Base-by-base conservation (phyloP, 2,329 filamentous ascomycete genomes). In the Leptodontidium sp. region DNA sequence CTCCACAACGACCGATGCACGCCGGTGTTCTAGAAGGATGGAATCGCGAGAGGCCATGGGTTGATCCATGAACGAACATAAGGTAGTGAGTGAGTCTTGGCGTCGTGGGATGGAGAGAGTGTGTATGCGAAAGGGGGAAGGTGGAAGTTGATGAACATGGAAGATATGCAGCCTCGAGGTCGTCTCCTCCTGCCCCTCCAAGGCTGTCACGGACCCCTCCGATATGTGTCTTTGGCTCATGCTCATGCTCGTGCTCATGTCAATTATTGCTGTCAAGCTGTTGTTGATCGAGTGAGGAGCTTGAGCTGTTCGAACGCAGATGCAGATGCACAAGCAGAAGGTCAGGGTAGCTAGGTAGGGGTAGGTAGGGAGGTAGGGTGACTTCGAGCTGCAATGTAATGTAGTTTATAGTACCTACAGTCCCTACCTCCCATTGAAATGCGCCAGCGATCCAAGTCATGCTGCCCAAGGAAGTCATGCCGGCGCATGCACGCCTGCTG, bases 131-230 rank as follows among this genome's bases (percentile, higher is more conserved):
- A 49, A 32, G 43, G 29, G 26, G 43, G 43, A 62, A 62, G 17
- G 43, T 62, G 43, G 40, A 50, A 32, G 14, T 14, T 35, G 5
- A 40, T 21, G 17, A 43, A 32, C 52, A 5, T 15, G 12, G 50
- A 55, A 29, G 24, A 43, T 32, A 21, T 59, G 55, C 53, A 59
- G 52, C 52, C 29, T 55, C 29, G 29, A 32, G 29, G 4, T 32
- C 29, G 4, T 32, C 29, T 32, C 35, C 21, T 43, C 21, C 35
- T 59, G 8, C 24, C 15, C 17, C 24, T 62, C 15, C 43, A 62
- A 35, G 59, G 59, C 26, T 62, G 24, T 62, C 59, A 50, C 59
- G 43, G 59, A 62, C 59, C 59, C 26, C n/a, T 49, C 35, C 29
- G 29, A 6, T 43, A 38, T 40, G 59, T 38, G 45, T 24, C 49